A percentile compares a stretch with the other conserved stretches of the same genome.
phyloP scores from a whole-genome alignment of 1,139 yeast species.

The Sporopachydermia cereana region DNA sequence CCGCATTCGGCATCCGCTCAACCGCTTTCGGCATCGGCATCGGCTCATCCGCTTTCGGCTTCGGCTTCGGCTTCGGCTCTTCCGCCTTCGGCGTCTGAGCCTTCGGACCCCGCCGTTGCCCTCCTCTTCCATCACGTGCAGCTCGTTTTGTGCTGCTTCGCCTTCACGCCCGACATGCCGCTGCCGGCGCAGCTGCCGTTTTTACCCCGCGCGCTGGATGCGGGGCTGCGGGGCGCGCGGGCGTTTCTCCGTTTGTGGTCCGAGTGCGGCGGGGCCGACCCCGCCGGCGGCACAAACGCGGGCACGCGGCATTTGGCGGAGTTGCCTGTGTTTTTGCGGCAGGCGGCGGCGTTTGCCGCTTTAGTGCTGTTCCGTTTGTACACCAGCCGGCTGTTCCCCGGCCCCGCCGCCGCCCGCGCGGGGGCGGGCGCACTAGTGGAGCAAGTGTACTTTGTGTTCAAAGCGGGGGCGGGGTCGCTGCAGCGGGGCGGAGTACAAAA shows the following conservation, averaged over 20 bases:
- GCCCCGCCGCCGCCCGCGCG: not conserved
- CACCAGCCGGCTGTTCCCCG: not conserved
- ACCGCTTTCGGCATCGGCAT: too few relatives aligned
- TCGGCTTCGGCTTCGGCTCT: too few relatives aligned
- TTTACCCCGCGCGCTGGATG: not conserved
- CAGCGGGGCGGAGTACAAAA: too few relatives aligned
- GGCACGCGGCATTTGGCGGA: not conserved
- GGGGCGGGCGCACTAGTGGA: not conserved
- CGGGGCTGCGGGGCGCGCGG: not conserved
- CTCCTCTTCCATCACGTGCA: not conserved
- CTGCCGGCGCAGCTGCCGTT: constrained; percentile 1
- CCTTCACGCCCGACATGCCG: not conserved
- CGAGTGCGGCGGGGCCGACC: too few relatives aligned
- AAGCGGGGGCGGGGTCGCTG: not conserved
- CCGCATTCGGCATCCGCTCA: too few relatives aligned
- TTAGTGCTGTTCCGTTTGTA: constrained; percentile 5
- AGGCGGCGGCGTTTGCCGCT: constrained; percentile 1
- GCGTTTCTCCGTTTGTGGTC: not conserved
- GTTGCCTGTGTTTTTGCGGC: constrained; percentile 4
- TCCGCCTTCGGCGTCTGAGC: too few relatives aligned
- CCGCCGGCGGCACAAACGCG: too few relatives aligned
- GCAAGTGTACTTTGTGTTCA: constrained; percentile 4
- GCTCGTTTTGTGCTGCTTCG: constrained; percentile 6
- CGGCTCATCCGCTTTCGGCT: too few relatives aligned
- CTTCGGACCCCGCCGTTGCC: not conserved